Conservation (phyloP, 2,329 filamentous ascomycete species). For the Claviceps sp. region DNA sequence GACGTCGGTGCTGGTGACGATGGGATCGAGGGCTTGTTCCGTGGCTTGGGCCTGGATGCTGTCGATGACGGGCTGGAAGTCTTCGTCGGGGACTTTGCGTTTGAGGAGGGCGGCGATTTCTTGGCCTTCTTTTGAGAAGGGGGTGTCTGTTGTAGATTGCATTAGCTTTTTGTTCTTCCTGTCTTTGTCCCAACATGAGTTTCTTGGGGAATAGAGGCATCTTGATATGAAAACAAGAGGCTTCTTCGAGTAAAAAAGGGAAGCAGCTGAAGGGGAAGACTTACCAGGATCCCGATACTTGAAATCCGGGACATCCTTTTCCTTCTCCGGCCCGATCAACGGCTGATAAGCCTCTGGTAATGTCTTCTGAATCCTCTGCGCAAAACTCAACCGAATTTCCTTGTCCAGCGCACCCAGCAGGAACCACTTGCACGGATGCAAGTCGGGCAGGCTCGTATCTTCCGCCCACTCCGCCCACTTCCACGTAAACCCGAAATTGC, state of each 20-base stretch:
- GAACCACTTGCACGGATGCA: slow-evolving; percentile 87
- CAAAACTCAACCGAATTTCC: slow-evolving; percentile 91
- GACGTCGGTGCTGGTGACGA: slow-evolving; percentile 80
- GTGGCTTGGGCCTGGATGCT: slow-evolving; percentile 68
- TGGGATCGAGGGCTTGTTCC: slow-evolving; percentile 58
- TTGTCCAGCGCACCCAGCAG: slow-evolving; percentile 86
- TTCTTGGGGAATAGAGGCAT: background rate
- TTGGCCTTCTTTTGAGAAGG: slow-evolving; percentile 73
- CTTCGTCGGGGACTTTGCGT: slow-evolving; percentile 73
- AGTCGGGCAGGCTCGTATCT: slow-evolving; percentile 61
- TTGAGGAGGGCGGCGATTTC: slow-evolving; percentile 68
- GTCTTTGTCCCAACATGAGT: background rate
- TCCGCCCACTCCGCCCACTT: slow-evolving; percentile 97
- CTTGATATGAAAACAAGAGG: background rate
- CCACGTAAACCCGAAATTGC: slow-evolving; percentile 99
- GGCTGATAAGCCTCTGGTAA: slow-evolving; percentile 70
- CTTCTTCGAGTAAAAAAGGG: background rate
- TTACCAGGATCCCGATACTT: slow-evolving; percentile 69
- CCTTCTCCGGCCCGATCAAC: slow-evolving; percentile 74
- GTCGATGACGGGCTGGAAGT: slow-evolving; percentile 70
- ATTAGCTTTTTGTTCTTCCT: no score
- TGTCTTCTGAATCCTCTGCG: slow-evolving; percentile 89
- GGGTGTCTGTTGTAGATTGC: slow-evolving; percentile 41
- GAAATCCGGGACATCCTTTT: slow-evolving; percentile 91
- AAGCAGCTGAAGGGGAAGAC: slow-evolving; percentile 15